A percentile compares a stretch with the other conserved stretches of the same genome.
phyloP scores from a whole-genome alignment of 805 yeast species.

The Kodamaea lidongshanica region DNA sequence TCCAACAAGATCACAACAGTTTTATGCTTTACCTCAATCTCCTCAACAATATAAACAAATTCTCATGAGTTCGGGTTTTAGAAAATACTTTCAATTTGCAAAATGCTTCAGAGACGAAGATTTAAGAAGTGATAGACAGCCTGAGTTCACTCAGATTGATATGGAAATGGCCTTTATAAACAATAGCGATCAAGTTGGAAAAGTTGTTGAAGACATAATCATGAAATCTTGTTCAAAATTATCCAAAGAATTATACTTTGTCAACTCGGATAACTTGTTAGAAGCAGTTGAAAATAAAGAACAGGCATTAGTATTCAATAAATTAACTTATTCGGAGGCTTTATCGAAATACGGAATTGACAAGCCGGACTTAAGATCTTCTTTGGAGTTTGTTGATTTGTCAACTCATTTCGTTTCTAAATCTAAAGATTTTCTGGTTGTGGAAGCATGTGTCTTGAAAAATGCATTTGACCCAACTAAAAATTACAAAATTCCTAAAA shows the following conservation, averaged over 20 bases:
- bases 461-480: constrained; percentile 33
- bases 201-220: constrained; percentile 55
- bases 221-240: constrained; percentile 38
- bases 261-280: constrained; percentile 27
- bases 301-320: constrained; percentile 20
- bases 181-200: constrained; percentile 57
- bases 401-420: constrained; percentile 31
- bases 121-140: constrained; percentile 89
- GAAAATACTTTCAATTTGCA: constrained; percentile 84
- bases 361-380: constrained; percentile 83
- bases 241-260: constrained; percentile 30
- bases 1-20: constrained; percentile 66
- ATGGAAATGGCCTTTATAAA: constrained; percentile 84
- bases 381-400: constrained; percentile 46
- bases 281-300: constrained; percentile 14
- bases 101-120: constrained; percentile 96
- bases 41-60: constrained; percentile 97
- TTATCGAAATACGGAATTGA: constrained; percentile 78
- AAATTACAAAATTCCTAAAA: constrained; percentile 29
- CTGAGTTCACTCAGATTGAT: constrained; percentile 97
- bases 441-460: constrained; percentile 67
- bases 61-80: constrained; percentile 88
- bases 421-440: constrained; percentile 49
- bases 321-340: constrained; percentile 62
- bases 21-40: constrained; percentile 93